Base-by-base conservation (phyloP, 1,139 yeast species). In the Blastobotrys indianensis region DNA sequence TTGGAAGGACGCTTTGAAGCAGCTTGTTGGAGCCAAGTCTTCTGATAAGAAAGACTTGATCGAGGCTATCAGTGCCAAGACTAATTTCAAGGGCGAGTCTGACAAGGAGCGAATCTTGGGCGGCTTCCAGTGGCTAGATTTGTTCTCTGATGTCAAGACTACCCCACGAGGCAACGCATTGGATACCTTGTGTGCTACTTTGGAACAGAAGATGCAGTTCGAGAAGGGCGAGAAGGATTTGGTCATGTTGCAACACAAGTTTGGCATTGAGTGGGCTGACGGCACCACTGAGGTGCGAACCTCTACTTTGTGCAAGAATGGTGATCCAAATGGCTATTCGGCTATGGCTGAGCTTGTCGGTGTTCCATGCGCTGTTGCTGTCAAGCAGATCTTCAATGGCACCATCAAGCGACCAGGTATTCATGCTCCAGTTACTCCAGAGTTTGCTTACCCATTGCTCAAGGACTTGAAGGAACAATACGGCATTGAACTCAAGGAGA, bases 281-380 rank as follows among this genome's bases (percentile, higher is more conserved):
- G 97, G 97, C 59, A 70, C 80, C 56, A 78, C 76, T 49, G 97
- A 92, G 73, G 77, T 82, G 55, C 87, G 97, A 76, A 90, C 97
- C 50, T 85, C 97, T 28, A 92, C 98, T 54, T 76, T 92, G 66
- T 92, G 88, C 42, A 96, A 88, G 70, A 87, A 85, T 69, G 98
- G 98, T 74, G 81, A 78, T 60, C 87, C 87, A 61, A 79, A 85
- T 51, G 97, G 97, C 49, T 92, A 90, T 79, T 85, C 96, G 39
- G 90, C 97, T 42, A 92, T 92, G 98, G 98, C 98, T 58, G 90
- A 92, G 67, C 77, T 87, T 58, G 98, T 92, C 50, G 98, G 98
- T 74, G 94, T 88, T 56, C 98, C 98, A 57, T 92, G 96, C 71
- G 97, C 97, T 50, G 95, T 92, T 66, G 98, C 97, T 36, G 76